Evolutionary conservation across 805 yeast genomes (phyloP).

Genomic region (Cyberlindnera mississippiensis): DNA sequence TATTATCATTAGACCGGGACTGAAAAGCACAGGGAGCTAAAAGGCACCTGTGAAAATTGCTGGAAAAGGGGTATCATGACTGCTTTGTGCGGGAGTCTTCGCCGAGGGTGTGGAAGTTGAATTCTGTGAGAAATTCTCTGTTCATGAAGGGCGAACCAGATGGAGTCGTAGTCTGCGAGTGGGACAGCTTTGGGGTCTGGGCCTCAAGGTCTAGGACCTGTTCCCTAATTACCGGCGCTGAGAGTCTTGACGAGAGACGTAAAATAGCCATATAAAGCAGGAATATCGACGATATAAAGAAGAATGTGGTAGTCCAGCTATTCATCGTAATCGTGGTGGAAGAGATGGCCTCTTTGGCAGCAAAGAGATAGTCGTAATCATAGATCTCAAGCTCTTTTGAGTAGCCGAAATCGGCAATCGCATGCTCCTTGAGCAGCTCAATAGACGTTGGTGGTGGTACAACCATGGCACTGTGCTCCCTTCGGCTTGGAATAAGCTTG

Average conservation of each 20-base stretch:
- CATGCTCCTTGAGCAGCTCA: slow-evolving; percentile 26
- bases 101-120: not conserved
- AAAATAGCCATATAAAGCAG: too few species aligned
- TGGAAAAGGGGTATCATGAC: too few species aligned
- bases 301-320: too few species aligned
- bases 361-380: slow-evolving; percentile 20
- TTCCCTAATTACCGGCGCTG: too few species aligned
- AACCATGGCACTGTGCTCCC: slow-evolving; percentile 20
- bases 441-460: slow-evolving; percentile 25
- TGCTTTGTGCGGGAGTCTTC: not conserved
- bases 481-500: too few species aligned
- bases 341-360: slow-evolving; percentile 3
- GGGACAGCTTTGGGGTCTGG: slow-evolving; percentile 8
- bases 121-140: not conserved
- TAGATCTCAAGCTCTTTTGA: slow-evolving; percentile 13
- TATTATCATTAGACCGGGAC: too few species aligned
- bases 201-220: slow-evolving; percentile 4
- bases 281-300: too few species aligned
- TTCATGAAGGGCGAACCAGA: slow-evolving; percentile 4
- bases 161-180: slow-evolving; percentile 8
- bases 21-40: too few species aligned
- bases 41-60: too few species aligned
- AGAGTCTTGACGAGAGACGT: too few species aligned
- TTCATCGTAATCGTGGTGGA: too few species aligned
- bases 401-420: slow-evolving; percentile 25